Conservation (phyloP, 371 early-diverging fungal species). For the Mortierella sp. region DNA sequence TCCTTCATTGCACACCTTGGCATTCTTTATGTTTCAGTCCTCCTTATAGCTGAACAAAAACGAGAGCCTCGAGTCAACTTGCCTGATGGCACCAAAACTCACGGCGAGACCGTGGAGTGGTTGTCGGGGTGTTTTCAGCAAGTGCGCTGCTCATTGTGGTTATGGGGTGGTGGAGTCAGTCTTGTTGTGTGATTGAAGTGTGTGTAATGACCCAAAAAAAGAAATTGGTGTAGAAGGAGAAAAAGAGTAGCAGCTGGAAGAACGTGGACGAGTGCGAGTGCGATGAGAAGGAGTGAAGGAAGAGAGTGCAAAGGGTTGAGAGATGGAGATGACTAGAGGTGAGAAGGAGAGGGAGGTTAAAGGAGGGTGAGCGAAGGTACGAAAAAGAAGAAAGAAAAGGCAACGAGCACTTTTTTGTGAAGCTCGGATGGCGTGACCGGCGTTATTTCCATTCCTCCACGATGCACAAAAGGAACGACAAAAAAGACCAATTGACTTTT, state of each 20-base stretch:
- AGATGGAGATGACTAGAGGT: too few species aligned
- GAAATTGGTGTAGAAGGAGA: not conserved
- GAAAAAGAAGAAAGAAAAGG: not conserved
- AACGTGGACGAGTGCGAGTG: too few species aligned
- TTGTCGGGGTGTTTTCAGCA: not conserved
- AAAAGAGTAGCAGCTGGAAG: too few species aligned
- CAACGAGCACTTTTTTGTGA: too few species aligned
- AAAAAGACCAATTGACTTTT: too few species aligned
- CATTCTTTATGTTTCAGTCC: not conserved
- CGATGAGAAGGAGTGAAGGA: not conserved
- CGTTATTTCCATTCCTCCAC: not conserved
- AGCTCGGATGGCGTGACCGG: slow-evolving; percentile 3
- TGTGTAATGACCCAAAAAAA: not conserved
- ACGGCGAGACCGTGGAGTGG: slow-evolving; percentile 21
- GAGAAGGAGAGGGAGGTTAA: slow-evolving; percentile 16
- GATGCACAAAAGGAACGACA: not conserved
- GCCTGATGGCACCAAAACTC: slow-evolving; percentile 54
- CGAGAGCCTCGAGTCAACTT: not conserved
- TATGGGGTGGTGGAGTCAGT: not conserved
- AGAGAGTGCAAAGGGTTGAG: not conserved
- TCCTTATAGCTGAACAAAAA: not conserved
- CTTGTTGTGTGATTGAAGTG: not conserved
- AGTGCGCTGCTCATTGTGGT: slow-evolving; percentile 4
- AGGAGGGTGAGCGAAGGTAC: slow-evolving; percentile 21
- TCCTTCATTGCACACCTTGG: not conserved